phyloP scores from a whole-genome alignment of 1,284 basidiomycete species.

The Gymnopus androsaceus region DNA sequence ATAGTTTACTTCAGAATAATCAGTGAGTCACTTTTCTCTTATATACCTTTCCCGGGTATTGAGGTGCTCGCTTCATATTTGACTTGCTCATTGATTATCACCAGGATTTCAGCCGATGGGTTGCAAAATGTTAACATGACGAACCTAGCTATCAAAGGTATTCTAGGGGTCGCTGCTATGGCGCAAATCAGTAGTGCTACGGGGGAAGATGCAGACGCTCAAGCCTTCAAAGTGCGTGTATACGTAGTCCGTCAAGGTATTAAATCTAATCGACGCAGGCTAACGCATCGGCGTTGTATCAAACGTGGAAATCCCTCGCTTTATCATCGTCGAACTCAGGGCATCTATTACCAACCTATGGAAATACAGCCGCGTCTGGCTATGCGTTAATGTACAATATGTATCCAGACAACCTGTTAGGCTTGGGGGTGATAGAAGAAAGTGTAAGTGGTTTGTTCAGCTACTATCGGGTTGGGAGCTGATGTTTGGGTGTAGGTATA shows the following conservation, averaged over 20 bases:
- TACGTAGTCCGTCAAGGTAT: neutral
- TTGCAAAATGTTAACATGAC: constrained; percentile 24
- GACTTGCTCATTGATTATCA: too few relatives aligned
- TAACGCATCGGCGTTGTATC: constrained; percentile 3
- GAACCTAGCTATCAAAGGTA: constrained; percentile 45
- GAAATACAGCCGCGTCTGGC: neutral
- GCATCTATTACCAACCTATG: constrained; percentile 8
- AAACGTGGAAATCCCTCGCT: constrained; percentile 8
- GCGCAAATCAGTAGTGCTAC: constrained; percentile 36
- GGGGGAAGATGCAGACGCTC: constrained; percentile 23
- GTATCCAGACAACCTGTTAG: constrained; percentile 13
- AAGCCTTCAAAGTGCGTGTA: constrained; percentile 29
- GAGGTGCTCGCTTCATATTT: neutral
- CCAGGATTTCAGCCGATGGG: constrained; percentile 26
- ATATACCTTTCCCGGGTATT: too few relatives aligned
- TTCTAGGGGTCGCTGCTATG: constrained; percentile 44
- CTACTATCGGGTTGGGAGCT: neutral
- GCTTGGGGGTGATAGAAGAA: constrained; percentile 3
- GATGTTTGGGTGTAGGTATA: neutral
- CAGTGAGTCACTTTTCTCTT: constrained; percentile 23
- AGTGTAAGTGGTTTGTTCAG: neutral
- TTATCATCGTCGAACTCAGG: neutral
- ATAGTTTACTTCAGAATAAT: constrained; percentile 23
- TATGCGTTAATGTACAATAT: constrained; percentile 14
- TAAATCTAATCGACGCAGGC: neutral